A percentile compares a stretch with the other conserved stretches of the same genome.
phyloP scores from a whole-genome alignment of 1,284 basidiomycete species.

The Trichosporon sp. region DNA sequence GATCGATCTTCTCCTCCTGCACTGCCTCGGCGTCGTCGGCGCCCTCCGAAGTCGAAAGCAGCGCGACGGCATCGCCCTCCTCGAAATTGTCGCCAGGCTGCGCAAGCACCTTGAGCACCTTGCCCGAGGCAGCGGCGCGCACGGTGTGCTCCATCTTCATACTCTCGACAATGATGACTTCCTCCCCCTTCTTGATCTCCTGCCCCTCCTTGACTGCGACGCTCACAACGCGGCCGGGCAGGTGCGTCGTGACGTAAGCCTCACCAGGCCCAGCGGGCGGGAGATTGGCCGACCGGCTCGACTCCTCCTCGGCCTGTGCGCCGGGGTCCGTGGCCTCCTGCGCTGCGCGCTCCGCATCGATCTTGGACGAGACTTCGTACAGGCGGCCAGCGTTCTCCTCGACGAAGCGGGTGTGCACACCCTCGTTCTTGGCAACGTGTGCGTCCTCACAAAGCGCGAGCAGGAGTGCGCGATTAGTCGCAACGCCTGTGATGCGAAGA shows the following conservation, averaged over 20 bases:
- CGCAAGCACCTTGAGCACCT: conserved; percentile 8
- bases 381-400: conserved; percentile 10
- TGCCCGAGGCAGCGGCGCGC: conserved; percentile 6
- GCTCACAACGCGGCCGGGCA: conserved; percentile 16
- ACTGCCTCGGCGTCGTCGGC: not conserved
- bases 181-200: conserved; percentile 10
- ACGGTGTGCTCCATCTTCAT: conserved; percentile 25
- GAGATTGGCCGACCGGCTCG: not conserved
- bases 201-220: conserved; percentile 9
- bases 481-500: conserved; percentile 12
- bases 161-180: conserved; percentile 15
- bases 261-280: conserved; percentile 15
- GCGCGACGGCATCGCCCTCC: conserved; percentile 16
- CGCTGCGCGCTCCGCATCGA: conserved; percentile 8
- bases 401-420: conserved; percentile 14
- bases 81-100: conserved; percentile 13
- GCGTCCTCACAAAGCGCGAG: conserved; percentile 15
- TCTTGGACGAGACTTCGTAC: conserved; percentile 3
- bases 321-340: not conserved
- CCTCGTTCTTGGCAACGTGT: conserved; percentile 9
- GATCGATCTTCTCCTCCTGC: conserved; percentile 8
- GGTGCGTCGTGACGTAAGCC: conserved; percentile 15
- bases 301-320: not conserved
- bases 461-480: conserved; percentile 16
- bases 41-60: not conserved